Base-by-base conservation (phyloP, 441 rosid genomes). In the Viola pubescens region DNA sequence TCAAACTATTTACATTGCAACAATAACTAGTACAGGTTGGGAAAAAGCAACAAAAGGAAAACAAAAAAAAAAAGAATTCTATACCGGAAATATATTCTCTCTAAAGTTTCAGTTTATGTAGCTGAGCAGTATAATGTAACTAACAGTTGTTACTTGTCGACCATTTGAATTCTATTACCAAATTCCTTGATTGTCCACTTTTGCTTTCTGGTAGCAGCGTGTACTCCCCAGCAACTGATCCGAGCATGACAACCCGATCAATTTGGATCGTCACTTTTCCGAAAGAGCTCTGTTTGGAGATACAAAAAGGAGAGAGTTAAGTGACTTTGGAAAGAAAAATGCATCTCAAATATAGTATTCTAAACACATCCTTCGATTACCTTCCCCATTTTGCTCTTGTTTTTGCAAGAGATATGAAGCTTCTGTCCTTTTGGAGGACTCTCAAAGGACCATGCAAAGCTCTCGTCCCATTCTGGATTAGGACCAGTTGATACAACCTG, bases 361-460 rank as follows among this genome's bases (percentile, higher is more conserved):
- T 9, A 16, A 51, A 7, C 7, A 16, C 0, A 16, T 5, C 10
- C 37, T 47, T 48, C 39, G 46, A 14, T 66, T 76, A 82, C 99
- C 96, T 95, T 95, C 63, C 99, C 99, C 99, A 95, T 91, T 81
- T 91, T 95, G 83, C 98, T 95, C 83, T 89, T 95, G 64, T 89
- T 95, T 79, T 91, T 95, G 88, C 98, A 94, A 19, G 96, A 87
- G 37, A 91, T 91, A 40, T 87, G 96, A 70, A 88, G 97, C 70
- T 94, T 94, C 68, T 90, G 97, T 73, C 99, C 97, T 74, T 94
- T 94, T 7, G 97, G 99, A 65, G 99, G 97, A 75, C 91, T 88
- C 72, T 94, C 96, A 66, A 90, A 94, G 64, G 95, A 76, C 99
- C 99, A 95, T 19, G 94, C 68, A 77, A 95, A 95, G 74, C 90